Conservation (phyloP, 306 rosid genomes). For the Cucurbita pepo region DNA sequence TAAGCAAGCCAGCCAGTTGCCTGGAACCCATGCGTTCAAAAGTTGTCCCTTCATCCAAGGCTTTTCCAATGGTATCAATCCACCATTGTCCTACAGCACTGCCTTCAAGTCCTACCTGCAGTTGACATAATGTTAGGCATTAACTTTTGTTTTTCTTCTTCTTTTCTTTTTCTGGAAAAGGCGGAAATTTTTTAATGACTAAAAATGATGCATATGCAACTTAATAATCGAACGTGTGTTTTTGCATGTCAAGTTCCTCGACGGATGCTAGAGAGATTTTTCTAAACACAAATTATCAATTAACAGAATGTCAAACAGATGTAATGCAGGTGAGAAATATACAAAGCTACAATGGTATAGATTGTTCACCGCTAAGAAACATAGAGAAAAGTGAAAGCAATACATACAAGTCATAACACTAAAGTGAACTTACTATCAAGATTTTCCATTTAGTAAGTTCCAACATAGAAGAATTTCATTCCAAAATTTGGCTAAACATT, state of each 20-base stretch:
- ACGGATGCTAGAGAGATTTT: not conserved
- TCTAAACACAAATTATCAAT: too few species aligned
- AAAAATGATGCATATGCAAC: not conserved
- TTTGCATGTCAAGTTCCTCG: not conserved
- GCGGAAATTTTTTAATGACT: not conserved
- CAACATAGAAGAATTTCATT: not conserved
- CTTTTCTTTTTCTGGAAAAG: not conserved
- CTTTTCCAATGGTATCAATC: conserved; percentile 92
- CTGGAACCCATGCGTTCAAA: conserved; percentile 99
- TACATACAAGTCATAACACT: not conserved
- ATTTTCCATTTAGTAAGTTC: not conserved
- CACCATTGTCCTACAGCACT: conserved; percentile 97
- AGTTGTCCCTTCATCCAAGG: conserved; percentile 69
- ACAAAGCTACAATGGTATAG: not conserved
- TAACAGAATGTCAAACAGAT: too few species aligned
- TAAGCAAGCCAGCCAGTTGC: conserved; percentile 97
- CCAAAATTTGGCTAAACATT: not conserved
- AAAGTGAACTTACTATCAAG: not conserved
- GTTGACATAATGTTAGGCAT: not conserved
- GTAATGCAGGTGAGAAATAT: not conserved
- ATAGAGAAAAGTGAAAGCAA: not conserved
- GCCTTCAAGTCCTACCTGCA: conserved; percentile 99
- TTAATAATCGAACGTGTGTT: not conserved
- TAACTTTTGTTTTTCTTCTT: not conserved
- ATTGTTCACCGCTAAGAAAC: not conserved